phyloP scores from a whole-genome alignment of 2,329 filamentous ascomycete genomes.

The Fusarium pseudograminearum region DNA sequence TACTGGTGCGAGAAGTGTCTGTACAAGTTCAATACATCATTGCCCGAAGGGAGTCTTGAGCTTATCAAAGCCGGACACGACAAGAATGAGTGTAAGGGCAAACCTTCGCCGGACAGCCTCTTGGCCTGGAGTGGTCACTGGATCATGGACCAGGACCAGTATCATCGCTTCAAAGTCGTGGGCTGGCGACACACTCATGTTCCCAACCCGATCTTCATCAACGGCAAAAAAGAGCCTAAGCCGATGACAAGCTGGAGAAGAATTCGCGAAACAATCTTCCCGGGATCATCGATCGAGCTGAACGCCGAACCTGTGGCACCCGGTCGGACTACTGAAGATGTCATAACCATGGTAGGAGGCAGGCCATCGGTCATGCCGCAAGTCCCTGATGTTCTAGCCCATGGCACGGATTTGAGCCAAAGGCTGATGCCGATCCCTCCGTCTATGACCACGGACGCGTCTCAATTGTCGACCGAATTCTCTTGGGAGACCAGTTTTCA shows the following conservation, averaged over 20 bases:
- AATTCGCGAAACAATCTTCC: conserved; percentile 21
- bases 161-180: background rate
- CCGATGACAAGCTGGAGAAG: conserved; percentile 14
- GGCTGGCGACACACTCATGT: conserved; percentile 12
- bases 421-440: background rate
- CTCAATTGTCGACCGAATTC: background rate
- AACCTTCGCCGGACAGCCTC: background rate
- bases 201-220: background rate
- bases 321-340: background rate
- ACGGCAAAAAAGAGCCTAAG: background rate
- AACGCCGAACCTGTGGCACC: background rate
- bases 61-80: background rate
- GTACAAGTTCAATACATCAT: conserved; percentile 21
- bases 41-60: fast-evolving
- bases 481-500: background rate
- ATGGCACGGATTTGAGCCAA: background rate
- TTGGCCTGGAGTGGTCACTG: fast-evolving
- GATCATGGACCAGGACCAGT: background rate
- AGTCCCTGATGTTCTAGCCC: background rate
- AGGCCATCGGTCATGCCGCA: background rate
- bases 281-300: background rate
- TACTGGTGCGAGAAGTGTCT: conserved; percentile 12
- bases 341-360: background rate
- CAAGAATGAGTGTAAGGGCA: background rate
- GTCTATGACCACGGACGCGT: background rate